phyloP scores from a whole-genome alignment of 2,329 filamentous ascomycete genomes.

The Paramyrothecium roridum region DNA sequence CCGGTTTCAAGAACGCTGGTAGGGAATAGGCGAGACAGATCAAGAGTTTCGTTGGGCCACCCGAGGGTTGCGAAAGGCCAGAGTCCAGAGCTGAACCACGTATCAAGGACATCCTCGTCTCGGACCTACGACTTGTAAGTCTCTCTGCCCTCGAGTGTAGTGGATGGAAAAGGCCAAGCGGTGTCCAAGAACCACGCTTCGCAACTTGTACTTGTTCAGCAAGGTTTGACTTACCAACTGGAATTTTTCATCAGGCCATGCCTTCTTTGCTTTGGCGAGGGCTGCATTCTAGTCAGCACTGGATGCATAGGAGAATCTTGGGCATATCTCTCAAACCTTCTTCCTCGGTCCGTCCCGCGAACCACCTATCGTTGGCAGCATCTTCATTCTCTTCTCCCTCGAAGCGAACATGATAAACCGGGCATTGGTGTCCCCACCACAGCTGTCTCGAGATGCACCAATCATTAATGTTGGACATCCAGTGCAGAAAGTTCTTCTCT shows the following conservation, averaged over 20 bases:
- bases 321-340: slow-evolving; percentile 64
- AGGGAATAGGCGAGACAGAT: slow-evolving; percentile 80
- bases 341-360: slow-evolving; percentile 74
- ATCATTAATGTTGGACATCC: slow-evolving; percentile 81
- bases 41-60: slow-evolving; percentile 77
- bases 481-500: slow-evolving; percentile 81
- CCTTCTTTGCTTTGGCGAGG: too few species aligned
- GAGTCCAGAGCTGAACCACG: slow-evolving; percentile 88
- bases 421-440: slow-evolving; percentile 96
- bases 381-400: slow-evolving; percentile 63
- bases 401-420: slow-evolving; percentile 81
- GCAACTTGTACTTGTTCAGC: slow-evolving; percentile 57
- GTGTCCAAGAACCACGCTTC: too few species aligned
- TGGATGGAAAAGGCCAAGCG: too few species aligned
- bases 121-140: slow-evolving; percentile 43
- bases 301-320: too few species aligned
- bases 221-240: slow-evolving; percentile 46
- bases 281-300: too few species aligned
- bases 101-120: slow-evolving; percentile 87
- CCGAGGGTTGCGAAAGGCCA: slow-evolving; percentile 95
- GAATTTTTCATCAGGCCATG: slow-evolving; percentile 73
- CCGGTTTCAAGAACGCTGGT: slow-evolving; percentile 89
- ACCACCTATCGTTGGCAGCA: slow-evolving; percentile 69
- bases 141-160: too few species aligned
- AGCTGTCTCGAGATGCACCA: slow-evolving; percentile 94